Percentiles rank a stretch among this genome's conserved stretches.
phyloP scores from a whole-genome alignment of 2,329 filamentous ascomycete genomes.

The Tolypocladium capitatum region DNA sequence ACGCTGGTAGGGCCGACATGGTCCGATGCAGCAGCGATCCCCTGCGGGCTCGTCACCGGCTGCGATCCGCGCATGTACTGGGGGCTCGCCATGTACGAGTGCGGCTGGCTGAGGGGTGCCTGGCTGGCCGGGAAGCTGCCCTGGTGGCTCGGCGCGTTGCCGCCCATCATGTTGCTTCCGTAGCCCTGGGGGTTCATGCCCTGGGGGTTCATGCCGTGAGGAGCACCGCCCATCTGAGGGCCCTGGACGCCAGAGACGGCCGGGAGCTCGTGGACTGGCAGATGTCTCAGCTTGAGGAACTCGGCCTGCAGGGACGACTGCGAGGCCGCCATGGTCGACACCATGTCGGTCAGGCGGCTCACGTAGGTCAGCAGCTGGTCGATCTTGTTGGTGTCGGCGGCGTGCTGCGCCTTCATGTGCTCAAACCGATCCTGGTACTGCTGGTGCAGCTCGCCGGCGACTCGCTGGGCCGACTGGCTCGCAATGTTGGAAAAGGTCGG shows the following conservation, averaged over 20 bases:
- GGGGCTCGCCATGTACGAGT: constrained; percentile 21
- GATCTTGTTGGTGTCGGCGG: constrained; percentile 49
- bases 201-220: constrained; percentile 10
- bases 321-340: constrained; percentile 54
- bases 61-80: constrained; percentile 22
- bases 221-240: constrained; percentile 9
- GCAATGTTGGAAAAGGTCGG: constrained; percentile 54
- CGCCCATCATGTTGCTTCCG: constrained; percentile 11
- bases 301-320: constrained; percentile 58
- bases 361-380: constrained; percentile 58
- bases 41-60: constrained; percentile 20
- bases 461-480: constrained; percentile 51
- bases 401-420: constrained; percentile 35
- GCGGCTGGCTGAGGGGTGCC: constrained; percentile 14
- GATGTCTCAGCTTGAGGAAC: constrained; percentile 43
- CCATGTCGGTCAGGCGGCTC: constrained; percentile 51
- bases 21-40: constrained; percentile 15
- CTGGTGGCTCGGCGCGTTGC: constrained; percentile 15
- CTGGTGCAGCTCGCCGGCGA: constrained; percentile 55
- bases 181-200: constrained; percentile 15
- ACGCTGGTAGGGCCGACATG: constrained; percentile 19
- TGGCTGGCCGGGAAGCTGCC: constrained; percentile 22
- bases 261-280: constrained; percentile 30
- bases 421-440: constrained; percentile 39
- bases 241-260: constrained; percentile 12